Percentiles rank a stretch among this genome's conserved stretches.
phyloP scores from a whole-genome alignment of 305 asterid species.

The Plantago coronopus region DNA sequence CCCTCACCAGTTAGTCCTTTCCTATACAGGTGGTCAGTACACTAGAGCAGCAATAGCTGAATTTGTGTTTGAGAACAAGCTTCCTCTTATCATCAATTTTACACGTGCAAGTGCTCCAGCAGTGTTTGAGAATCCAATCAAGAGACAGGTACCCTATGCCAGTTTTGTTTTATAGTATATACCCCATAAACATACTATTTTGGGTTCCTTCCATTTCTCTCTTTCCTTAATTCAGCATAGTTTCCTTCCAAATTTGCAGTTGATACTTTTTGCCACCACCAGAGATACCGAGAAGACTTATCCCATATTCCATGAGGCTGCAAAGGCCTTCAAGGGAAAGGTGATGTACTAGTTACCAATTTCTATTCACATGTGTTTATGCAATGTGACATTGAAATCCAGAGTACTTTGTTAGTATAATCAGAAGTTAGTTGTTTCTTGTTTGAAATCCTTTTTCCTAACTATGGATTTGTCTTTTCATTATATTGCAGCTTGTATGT shows the following conservation, averaged over 20 bases:
- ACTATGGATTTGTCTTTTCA: too few species aligned
- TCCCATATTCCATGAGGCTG: conserved; percentile 73
- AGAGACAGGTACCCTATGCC: conserved; percentile 65
- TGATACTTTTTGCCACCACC: conserved; percentile 75
- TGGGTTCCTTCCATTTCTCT: background rate
- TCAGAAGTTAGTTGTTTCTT: too few species aligned
- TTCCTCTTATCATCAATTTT: conserved; percentile 70
- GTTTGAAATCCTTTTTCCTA: too few species aligned
- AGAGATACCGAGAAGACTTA: conserved; percentile 54
- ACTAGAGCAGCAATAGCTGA: conserved; percentile 75
- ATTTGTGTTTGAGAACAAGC: conserved; percentile 77
- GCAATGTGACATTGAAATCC: conserved; percentile 11
- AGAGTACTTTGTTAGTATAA: conserved; percentile 28
- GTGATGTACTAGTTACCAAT: conserved; percentile 33
- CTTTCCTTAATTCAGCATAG: conserved; percentile 19
- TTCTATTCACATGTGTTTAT: background rate
- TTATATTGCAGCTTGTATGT: conserved; percentile 30
- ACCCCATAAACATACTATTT: background rate
- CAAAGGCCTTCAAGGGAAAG: conserved; percentile 83
- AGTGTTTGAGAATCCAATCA: conserved; percentile 84
- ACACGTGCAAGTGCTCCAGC: conserved; percentile 65
- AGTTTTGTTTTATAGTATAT: conserved; percentile 4
- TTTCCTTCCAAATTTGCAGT: conserved; percentile 39
- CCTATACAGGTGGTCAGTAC: conserved; percentile 58
- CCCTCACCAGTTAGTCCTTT: conserved; percentile 19